Evolutionary conservation across 345 rosid species (phyloP).

Genomic region (Lepidium africanum): DNA sequence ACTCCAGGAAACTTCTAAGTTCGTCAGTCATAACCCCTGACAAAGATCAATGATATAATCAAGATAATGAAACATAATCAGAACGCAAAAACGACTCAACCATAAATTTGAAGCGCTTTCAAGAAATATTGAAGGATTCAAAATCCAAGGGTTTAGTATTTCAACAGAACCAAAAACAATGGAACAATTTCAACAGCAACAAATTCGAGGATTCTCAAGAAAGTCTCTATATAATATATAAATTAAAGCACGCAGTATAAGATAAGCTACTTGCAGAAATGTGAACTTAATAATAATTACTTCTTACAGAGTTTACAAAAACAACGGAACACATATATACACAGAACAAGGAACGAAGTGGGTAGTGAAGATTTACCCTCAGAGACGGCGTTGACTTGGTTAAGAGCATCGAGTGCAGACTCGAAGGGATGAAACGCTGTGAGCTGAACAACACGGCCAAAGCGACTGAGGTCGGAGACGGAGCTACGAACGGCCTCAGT

Average conservation of each 20-base stretch:
- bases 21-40: slow-evolving; percentile 80
- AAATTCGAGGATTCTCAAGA: not conserved
- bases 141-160: not conserved
- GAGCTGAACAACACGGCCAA: slow-evolving; percentile 80
- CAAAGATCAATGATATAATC: not conserved
- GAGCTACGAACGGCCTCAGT: slow-evolving; percentile 79
- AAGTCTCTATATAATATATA: not conserved
- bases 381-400: slow-evolving; percentile 76
- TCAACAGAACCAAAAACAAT: not conserved
- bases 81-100: not conserved
- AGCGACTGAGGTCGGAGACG: slow-evolving; percentile 61
- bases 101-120: not conserved
- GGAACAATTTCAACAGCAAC: not conserved
- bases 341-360: not conserved
- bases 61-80: not conserved
- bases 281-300: no score
- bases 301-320: not conserved
- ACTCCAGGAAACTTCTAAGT: slow-evolving; percentile 78
- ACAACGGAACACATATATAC: not conserved
- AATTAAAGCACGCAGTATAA: not conserved
- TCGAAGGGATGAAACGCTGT: slow-evolving; percentile 63
- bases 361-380: slow-evolving; percentile 43
- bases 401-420: slow-evolving; percentile 76
- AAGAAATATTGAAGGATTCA: not conserved
- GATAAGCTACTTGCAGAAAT: not conserved